Evolutionary conservation across 106 monocot genomes (phyloP), one percentile per base, ranked within the genome.

Genomic region (Vanilla planifolia): DNA sequence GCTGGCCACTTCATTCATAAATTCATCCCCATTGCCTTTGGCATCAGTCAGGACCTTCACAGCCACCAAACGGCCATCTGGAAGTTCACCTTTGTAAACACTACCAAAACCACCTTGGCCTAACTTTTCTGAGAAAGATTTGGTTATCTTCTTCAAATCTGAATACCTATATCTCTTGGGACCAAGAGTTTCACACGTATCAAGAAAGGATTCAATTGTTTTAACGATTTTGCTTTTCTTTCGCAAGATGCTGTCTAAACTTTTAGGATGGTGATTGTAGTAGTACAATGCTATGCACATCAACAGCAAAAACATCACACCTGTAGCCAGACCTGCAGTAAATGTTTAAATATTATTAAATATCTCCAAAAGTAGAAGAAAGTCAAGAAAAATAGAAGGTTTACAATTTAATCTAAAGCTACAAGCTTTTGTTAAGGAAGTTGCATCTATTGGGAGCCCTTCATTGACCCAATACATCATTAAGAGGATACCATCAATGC

Each of bases 31-130:
- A 6, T 67, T 57, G 11, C 24, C 11, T 21, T 10, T 57, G 0
- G 67, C 22, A 6, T 52, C 37, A 39, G 10, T 39, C 24, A 65
- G 17, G 2, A 65, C 8, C 65, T 53, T 65, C 4, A 65, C 65
- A n/a, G 65, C 65, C 8, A 65, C 52, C 14, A 28, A 11, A n/a
- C 21, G 36, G 23, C 65, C 51, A 28, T 65, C 34, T 5, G 19
- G 22, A 40, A 52, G 50, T 27, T 51, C 28, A 0, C 65, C 52
- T 46, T 65, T 65, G 40, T 39, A 65, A 0, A 65, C 65, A 14
- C 39, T 34, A 26, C 51, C 65, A 25, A 37, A 65, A 23, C 65
- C 65, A 24, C 65, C 65, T 25, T 63, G 63, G 33, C 63, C 64
- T 21, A 64, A 43, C 4, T 63, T 64, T n/a, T 64, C 45, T 0